A percentile compares a stretch with the other conserved stretches of the same genome.
Evolutionary conservation across 2,329 filamentous ascomycete species (phyloP).

Genomic region (Sporothrix globosa): DNA sequence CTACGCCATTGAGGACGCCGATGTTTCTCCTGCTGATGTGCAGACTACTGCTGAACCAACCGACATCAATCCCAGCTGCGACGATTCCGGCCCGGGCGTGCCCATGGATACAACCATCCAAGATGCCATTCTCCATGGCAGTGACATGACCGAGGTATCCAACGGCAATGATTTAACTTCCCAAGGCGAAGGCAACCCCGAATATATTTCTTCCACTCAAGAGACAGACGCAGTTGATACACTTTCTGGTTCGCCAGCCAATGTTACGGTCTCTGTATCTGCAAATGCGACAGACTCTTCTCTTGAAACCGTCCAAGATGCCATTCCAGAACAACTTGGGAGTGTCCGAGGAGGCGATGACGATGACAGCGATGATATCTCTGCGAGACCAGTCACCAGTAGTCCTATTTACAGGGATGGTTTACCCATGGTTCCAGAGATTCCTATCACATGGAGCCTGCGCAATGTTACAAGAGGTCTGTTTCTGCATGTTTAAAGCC

Average conservation of each 20-base stretch:
- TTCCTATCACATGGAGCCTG: constrained; percentile 27
- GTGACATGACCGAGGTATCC: not conserved
- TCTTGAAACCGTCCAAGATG: not conserved
- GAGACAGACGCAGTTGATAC: not conserved
- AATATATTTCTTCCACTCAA: not conserved
- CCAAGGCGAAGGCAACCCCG: too few species aligned
- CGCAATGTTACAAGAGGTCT: constrained; percentile 31
- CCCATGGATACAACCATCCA: not conserved
- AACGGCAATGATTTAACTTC: not conserved
- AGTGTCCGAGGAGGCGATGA: not conserved
- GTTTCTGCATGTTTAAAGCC: not conserved
- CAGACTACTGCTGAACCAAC: not conserved
- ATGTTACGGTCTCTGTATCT: not conserved
- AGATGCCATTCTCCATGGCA: not conserved
- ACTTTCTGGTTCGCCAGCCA: not conserved
- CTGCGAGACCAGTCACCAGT: not conserved
- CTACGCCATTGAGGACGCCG: not conserved
- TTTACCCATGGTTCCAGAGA: constrained; percentile 19
- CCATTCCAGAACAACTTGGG: constrained; percentile 19
- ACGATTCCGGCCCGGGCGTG: not conserved
- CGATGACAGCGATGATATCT: not conserved
- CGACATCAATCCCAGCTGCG: not conserved
- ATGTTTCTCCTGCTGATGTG: not conserved
- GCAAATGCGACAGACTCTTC: not conserved
- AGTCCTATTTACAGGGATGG: not conserved